These are phyloP conservation scores for Fusarium albidum DNA, from an alignment of 2,329 filamentous ascomycete species.

Conservation along the genomic window DNA sequence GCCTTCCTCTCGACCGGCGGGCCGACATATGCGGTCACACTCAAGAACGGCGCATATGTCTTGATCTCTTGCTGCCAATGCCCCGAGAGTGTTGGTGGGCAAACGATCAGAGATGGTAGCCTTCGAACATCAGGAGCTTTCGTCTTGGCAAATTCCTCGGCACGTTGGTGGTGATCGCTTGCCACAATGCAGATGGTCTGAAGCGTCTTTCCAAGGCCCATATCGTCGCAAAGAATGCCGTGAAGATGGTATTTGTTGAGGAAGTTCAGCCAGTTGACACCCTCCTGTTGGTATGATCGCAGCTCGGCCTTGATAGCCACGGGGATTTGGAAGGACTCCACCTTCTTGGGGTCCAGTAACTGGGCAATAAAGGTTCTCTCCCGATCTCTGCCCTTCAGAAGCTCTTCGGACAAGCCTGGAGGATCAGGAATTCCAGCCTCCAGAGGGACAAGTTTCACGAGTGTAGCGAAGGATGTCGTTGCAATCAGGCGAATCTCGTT, in stretches of 20 bases:
- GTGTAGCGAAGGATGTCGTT: conserved; percentile 94
- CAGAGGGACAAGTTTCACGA: conserved; percentile 95
- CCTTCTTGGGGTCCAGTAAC: conserved; percentile 95
- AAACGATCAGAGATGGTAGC: conserved; percentile 92
- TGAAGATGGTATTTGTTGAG: conserved; percentile 98
- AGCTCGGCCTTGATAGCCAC: conserved; percentile 97
- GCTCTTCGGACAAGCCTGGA: conserved; percentile 86
- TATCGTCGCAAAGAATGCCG: conserved; percentile 97
- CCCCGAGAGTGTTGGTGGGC: conserved; percentile 92
- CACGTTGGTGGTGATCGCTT: conserved; percentile 93
- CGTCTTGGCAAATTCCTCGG: conserved; percentile 88
- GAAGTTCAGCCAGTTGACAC: conserved; percentile 98
- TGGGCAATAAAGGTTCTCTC: conserved; percentile 97
- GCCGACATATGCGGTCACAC: conserved; percentile 89
- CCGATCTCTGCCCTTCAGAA: conserved; percentile 88
- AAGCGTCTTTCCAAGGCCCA: conserved; percentile 97
- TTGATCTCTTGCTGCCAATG: conserved; percentile 99
- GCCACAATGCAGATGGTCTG: conserved; percentile 98
- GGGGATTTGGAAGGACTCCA: conserved; percentile 91
- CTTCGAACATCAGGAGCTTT: conserved; percentile 78
- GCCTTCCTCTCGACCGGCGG: conserved; percentile 81
- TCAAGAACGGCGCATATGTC: conserved; percentile 93
- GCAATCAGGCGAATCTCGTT: conserved; percentile 94
- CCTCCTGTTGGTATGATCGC: conserved; percentile 96
- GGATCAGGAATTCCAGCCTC: conserved; percentile 98